Base-by-base conservation (phyloP, 768 basidiomycete genomes). In the Tricholoma flavovirens region DNA sequence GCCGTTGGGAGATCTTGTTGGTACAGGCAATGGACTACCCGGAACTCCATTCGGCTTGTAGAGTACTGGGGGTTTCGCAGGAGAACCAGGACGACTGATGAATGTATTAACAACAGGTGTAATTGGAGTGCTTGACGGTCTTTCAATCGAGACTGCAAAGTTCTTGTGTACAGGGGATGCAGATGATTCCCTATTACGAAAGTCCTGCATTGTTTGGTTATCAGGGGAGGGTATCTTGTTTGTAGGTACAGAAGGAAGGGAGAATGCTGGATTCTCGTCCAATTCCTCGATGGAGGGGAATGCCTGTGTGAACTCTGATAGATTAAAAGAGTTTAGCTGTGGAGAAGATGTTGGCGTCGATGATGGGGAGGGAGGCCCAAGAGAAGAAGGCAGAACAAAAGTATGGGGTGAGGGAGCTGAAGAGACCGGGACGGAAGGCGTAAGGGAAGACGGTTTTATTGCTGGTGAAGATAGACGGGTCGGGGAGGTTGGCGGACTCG, bases 231-330 rank as follows among this genome's bases (percentile, higher is more conserved):
- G 57, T 57, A 66, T 70, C 26, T 65, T 64, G 15, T 73, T 77
- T 0, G 77, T 77, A 15, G 79, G 78, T 14, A 79, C 74, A 7
- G 82, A 73, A 26, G 81, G 80, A 33, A 84, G 72, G 43, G 69
- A 71, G 59, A 81, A 73, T 6, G 68, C 67, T 11, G 77, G 74
- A 54, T 74, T 70, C 65, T 84, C 83, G 58, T 90, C 83, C 26
- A 91, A 71, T 65, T 90, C 87, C 63, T 88, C 83, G 62, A 92
- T 87, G 8, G 88, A 79, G 0, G 89, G 89, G 59, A 91, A 92
- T n/a, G 78, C 68, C 49, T 81, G 78, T 4, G 78, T 70, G 62
- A 90, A 89, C 32, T 83, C 83, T 7, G 78, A 72, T n/a, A 84
- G 59, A 36, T 77, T 70, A 50, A 67, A 65, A 48, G 56, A 65